Evolutionary conservation across 805 yeast species (phyloP).

Genomic region (Saturnispora sekii): DNA sequence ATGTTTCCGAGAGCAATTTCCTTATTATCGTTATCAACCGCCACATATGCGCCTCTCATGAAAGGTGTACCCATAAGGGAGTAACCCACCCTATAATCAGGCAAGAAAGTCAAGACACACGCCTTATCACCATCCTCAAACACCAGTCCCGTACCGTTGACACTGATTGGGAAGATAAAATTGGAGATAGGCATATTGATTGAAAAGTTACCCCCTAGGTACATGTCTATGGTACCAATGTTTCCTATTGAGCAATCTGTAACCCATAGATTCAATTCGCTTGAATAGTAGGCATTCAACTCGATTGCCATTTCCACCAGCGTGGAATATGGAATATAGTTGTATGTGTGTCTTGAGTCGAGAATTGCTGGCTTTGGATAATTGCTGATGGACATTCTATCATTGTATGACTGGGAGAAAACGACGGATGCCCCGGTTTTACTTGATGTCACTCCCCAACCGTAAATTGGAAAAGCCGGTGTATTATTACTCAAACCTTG

Average conservation of each 20-base stretch:
- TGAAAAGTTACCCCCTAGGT: conserved; percentile 38
- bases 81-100: conserved; percentile 39
- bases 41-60: conserved; percentile 43
- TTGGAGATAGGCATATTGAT: conserved; percentile 42
- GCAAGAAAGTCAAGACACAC: conserved; percentile 44
- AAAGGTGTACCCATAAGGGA: conserved; percentile 52
- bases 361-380: conserved; percentile 44
- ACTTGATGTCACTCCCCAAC: conserved; percentile 32
- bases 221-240: conserved; percentile 43
- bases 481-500: conserved; percentile 14
- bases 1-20: conserved; percentile 42
- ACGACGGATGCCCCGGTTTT: conserved; percentile 18
- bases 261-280: conserved; percentile 43
- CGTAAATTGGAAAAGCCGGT: conserved; percentile 40
- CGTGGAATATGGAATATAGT: conserved; percentile 44
- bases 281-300: conserved; percentile 52
- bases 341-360: conserved; percentile 43
- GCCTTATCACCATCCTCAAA: conserved; percentile 49
- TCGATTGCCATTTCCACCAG: conserved; percentile 59
- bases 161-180: conserved; percentile 32
- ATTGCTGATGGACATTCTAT: conserved; percentile 28
- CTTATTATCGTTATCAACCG: conserved; percentile 51
- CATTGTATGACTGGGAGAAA: conserved; percentile 29
- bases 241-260: conserved; percentile 47
- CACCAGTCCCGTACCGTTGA: conserved; percentile 29